Percentiles rank a stretch among this genome's conserved stretches.
Conservation (phyloP, 805 yeast species). For the Candida succiphila region DNA sequence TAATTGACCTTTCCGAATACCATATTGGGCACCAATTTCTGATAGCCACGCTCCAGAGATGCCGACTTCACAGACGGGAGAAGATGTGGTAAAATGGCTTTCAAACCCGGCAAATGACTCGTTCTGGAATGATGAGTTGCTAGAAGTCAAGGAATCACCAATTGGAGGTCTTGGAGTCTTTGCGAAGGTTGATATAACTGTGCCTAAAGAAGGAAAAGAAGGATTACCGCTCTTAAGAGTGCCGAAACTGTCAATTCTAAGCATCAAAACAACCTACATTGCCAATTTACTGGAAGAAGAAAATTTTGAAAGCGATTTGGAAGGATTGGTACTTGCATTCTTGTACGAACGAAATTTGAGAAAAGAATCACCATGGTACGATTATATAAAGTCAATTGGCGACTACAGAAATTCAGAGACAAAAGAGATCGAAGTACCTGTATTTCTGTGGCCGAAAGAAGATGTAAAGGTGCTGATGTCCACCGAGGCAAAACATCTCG, state of each 20-base stretch:
- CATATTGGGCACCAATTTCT: no score
- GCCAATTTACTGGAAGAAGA: conserved; percentile 59
- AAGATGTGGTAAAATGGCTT: conserved; percentile 51
- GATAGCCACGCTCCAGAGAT: no score
- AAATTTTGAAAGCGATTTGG: conserved; percentile 51
- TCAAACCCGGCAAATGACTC: conserved; percentile 32
- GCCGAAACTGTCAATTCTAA: conserved; percentile 50
- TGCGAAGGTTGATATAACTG: conserved; percentile 31
- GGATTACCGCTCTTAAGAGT: conserved; percentile 37
- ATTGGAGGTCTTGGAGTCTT: conserved; percentile 72
- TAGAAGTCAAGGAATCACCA: conserved; percentile 36
- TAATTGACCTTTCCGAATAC: no score
- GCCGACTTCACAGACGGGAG: no score
- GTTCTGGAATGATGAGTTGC: conserved; percentile 37
- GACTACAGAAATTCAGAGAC: conserved; percentile 20
- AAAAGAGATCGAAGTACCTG: conserved; percentile 35
- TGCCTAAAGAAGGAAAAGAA: conserved; percentile 20
- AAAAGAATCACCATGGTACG: conserved; percentile 71
- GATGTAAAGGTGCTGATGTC: conserved; percentile 41
- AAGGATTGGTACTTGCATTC: conserved; percentile 56
- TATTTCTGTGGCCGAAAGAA: conserved; percentile 52
- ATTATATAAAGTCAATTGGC: conserved; percentile 48
- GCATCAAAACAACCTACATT: conserved; percentile 49
- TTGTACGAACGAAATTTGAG: conserved; percentile 58
- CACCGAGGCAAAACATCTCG: conserved; percentile 52